These are phyloP conservation scores for Aspergillus proliferans DNA, from an alignment of 2,329 filamentous ascomycete species.

Conservation along the genomic window DNA sequence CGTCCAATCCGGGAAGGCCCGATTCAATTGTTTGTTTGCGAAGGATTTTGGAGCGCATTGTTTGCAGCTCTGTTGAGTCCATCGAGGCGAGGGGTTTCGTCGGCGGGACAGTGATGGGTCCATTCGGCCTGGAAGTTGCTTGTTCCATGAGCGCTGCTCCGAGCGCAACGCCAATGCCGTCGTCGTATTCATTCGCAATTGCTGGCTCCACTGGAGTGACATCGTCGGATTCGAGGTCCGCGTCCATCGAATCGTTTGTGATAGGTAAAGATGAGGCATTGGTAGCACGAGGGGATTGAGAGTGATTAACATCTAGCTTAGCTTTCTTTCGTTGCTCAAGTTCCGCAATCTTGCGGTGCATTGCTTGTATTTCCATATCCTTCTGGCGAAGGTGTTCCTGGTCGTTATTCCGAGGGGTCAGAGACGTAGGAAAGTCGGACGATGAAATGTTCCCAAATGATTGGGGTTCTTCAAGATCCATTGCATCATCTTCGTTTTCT, in stretches of 20 bases:
- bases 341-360: slow-evolving; percentile 47
- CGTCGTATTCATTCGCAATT: not conserved
- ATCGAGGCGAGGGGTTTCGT: slow-evolving; percentile 13
- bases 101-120: not conserved
- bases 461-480: slow-evolving; percentile 20
- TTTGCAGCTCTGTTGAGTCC: slow-evolving; percentile 19
- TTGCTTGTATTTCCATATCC: slow-evolving; percentile 43
- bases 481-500: slow-evolving; percentile 24
- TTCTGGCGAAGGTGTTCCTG: slow-evolving; percentile 42
- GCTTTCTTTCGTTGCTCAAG: slow-evolving; percentile 40
- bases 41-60: slow-evolving; percentile 32
- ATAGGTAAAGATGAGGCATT: slow-evolving; percentile 18
- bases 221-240: not conserved
- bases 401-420: slow-evolving; percentile 31
- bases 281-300: slow-evolving; percentile 27
- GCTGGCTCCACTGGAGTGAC: not conserved
- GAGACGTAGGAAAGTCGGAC: slow-evolving; percentile 38
- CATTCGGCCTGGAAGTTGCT: not conserved
- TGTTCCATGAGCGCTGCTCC: not conserved
- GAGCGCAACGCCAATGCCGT: not conserved
- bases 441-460: slow-evolving; percentile 41
- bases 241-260: slow-evolving; percentile 8
- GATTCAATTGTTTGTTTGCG: slow-evolving; percentile 46
- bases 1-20: slow-evolving; percentile 41
- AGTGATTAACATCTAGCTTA: slow-evolving; percentile 33